phyloP scores from a whole-genome alignment of 805 yeast species.

The Wickerhamiella qilinensis region DNA sequence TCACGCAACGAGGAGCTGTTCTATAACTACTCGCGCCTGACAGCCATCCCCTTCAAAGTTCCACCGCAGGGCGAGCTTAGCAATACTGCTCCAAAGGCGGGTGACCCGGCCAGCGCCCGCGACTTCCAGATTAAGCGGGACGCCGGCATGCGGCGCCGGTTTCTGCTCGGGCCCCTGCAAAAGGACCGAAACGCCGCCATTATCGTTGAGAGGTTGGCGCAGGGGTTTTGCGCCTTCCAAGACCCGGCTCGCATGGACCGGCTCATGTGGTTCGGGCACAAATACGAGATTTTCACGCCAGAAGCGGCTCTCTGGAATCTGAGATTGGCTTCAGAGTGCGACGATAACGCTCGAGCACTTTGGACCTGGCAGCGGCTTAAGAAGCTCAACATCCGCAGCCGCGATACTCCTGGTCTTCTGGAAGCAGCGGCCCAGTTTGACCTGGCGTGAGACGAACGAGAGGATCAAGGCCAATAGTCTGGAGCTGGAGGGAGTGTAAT shows the following conservation, averaged over 20 bases:
- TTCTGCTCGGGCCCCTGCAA: not conserved
- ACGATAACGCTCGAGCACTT: slow-evolving; percentile 2
- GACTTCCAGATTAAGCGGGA: not conserved
- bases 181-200: not conserved
- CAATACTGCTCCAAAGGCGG: not conserved
- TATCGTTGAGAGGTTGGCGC: slow-evolving; percentile 1
- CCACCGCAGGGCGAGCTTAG: not conserved
- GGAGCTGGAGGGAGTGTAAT: too few species aligned
- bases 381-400: not conserved
- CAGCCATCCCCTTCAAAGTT: not conserved
- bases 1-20: not conserved
- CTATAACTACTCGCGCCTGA: not conserved
- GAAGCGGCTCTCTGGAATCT: slow-evolving; percentile 1
- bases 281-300: not conserved
- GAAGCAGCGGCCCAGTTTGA: too few species aligned
- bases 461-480: too few species aligned
- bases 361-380: slow-evolving; percentile 3
- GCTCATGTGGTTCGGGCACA: slow-evolving; percentile 4
- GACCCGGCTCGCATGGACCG: slow-evolving; percentile 2
- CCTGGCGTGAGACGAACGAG: too few species aligned
- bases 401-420: too few species aligned
- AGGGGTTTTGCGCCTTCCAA: slow-evolving; percentile 1
- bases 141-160: not conserved
- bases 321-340: not conserved
- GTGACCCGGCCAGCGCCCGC: not conserved